phyloP scores from a whole-genome alignment of 768 basidiomycete genomes.

The Dendrothele bispora region DNA sequence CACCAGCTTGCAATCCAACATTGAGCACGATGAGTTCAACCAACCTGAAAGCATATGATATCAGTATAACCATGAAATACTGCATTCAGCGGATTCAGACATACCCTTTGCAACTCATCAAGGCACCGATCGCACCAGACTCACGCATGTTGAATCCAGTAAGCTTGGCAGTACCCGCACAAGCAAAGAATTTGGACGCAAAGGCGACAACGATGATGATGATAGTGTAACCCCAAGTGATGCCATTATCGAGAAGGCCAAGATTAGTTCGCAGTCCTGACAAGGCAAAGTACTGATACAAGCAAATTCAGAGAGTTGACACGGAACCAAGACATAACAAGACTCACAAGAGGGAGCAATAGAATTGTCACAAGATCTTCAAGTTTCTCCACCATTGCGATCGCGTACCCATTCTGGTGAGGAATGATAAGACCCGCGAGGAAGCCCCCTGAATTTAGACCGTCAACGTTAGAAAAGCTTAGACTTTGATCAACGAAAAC shows the following conservation, averaged over 20 bases:
- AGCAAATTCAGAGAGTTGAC: slow-evolving; percentile 4
- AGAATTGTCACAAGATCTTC: slow-evolving; percentile 84
- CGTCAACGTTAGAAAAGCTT: slow-evolving; percentile 16
- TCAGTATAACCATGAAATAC: background rate
- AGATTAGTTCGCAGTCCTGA: slow-evolving; percentile 83
- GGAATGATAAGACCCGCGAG: slow-evolving; percentile 82
- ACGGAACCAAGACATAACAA: background rate
- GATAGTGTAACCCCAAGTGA: slow-evolving; percentile 81
- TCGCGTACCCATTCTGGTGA: slow-evolving; percentile 78
- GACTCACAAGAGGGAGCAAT: slow-evolving; percentile 72
- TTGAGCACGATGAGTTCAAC: slow-evolving; percentile 94
- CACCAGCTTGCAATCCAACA: slow-evolving; percentile 70
- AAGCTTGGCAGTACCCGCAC: slow-evolving; percentile 54
- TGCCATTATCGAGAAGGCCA: slow-evolving; percentile 70
- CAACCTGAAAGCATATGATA: slow-evolving; percentile 35
- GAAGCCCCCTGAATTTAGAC: slow-evolving; percentile 64
- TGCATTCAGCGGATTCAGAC: slow-evolving; percentile 16
- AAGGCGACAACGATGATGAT: slow-evolving; percentile 77
- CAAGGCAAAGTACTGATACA: slow-evolving; percentile 69
- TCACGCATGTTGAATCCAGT: slow-evolving; percentile 76
- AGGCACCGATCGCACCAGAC: slow-evolving; percentile 74
- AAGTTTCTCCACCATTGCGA: slow-evolving; percentile 78
- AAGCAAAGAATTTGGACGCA: slow-evolving; percentile 75
- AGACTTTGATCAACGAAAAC: slow-evolving; percentile 10
- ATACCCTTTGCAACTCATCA: slow-evolving; percentile 92